Percentiles rank a stretch among this genome's conserved stretches.
Evolutionary conservation across 179 eudicot species (phyloP).

Genomic region (Nepenthes alata): DNA sequence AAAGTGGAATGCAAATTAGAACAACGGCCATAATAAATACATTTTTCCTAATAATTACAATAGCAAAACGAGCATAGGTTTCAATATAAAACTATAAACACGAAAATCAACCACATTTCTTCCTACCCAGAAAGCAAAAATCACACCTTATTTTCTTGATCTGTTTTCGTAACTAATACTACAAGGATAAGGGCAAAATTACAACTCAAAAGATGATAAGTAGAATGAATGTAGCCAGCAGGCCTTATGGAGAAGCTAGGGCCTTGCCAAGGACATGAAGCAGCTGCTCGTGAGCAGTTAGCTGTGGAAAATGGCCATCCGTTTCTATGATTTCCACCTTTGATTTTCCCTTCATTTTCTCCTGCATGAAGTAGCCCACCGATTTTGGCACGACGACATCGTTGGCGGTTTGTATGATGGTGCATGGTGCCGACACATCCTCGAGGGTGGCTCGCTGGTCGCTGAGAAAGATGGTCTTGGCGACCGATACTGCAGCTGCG

Average conservation of each 20-base stretch:
- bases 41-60: too few relatives aligned
- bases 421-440: conserved; percentile 50
- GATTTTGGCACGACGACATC: conserved; percentile 56
- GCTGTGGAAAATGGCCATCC: conserved; percentile 69
- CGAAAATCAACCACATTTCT: too few relatives aligned
- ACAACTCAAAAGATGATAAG: too few relatives aligned
- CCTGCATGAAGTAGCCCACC: conserved; percentile 52
- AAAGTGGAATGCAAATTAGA: too few relatives aligned
- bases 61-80: too few relatives aligned
- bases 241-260: neutral
- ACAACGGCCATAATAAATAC: too few relatives aligned
- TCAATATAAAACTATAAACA: too few relatives aligned
- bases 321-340: conserved; percentile 46
- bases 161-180: too few relatives aligned
- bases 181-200: too few relatives aligned
- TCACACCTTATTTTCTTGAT: too few relatives aligned
- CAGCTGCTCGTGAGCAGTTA: conserved; percentile 51
- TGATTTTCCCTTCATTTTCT: conserved; percentile 40
- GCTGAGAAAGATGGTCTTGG: conserved; percentile 50
- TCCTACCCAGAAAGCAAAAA: too few relatives aligned
- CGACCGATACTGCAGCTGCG: conserved; percentile 42
- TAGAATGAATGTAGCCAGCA: too few relatives aligned
- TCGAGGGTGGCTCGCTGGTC: conserved; percentile 56
- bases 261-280: conserved; percentile 37
- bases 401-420: conserved; percentile 44